Base-by-base conservation (phyloP, 768 basidiomycete genomes). In the Russula earlei region DNA sequence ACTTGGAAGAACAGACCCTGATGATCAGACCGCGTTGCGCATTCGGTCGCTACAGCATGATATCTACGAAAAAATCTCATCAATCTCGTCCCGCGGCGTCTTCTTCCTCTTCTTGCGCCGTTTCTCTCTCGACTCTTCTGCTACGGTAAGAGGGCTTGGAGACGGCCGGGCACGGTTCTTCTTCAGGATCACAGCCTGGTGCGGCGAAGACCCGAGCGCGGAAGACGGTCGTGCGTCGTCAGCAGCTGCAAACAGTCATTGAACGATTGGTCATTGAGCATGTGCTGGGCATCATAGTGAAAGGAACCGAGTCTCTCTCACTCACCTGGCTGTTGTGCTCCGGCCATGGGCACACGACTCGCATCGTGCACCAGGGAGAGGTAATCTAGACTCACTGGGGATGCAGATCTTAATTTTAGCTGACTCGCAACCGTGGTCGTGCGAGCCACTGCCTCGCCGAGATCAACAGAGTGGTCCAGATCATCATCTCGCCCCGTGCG, bases 21-120 rank as follows among this genome's bases (percentile, higher is more conserved):
- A 31, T 31, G n/a, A 31, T 31, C 29, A 10, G 7, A 31, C 29
- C 29, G 29, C 10, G n/a, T 10, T 31, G 29, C 29, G 29, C 5
- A 31, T 31, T 31, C 29, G 29, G 10, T 31, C 29, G 29, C 7
- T 10, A 5, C 29, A 31, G 4, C 34, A n/a, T 20, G 8, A 10
- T 41, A 22, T 24, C 40, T 58, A 58, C 14, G 55, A 43, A 40
- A 62, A 62, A 34, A 62, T 62, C 22, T 62, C 62, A 17, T 62
- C 62, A 12, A 61, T 62, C 50, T 61, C 60, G 33, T 62, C 59
- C 9, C 34, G 46, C 10, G 5, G 47, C 36, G 20, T 36, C 47
- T 44, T 58, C 25, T 43, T 49, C 22, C 10, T 3, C 34, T 53
- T 58, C 40, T 24, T 10, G 17, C n/a, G 36, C 34, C 17, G 44